Percentiles rank a stretch among this genome's conserved stretches.
Evolutionary conservation across 1,139 yeast genomes (phyloP).

Genomic region (Diutina neorugosa): DNA sequence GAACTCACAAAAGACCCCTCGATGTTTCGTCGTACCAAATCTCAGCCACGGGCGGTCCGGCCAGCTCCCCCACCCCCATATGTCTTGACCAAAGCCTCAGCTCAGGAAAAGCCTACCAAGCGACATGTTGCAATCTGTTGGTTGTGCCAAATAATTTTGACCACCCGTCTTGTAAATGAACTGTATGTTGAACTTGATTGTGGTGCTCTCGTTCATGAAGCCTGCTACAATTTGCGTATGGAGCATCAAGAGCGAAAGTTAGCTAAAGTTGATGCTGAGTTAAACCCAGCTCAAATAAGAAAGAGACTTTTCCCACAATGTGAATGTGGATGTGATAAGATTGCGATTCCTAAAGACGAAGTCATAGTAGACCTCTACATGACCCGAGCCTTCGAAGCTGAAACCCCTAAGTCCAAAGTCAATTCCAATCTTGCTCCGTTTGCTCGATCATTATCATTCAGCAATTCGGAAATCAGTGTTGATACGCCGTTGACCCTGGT

Average conservation of each 20-base stretch:
- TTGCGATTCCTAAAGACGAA: not conserved
- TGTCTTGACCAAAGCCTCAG: not conserved
- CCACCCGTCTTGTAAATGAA: not conserved
- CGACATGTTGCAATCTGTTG: not conserved
- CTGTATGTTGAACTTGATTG: not conserved
- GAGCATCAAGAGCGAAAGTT: not conserved
- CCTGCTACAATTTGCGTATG: not conserved
- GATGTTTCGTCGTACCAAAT: not conserved
- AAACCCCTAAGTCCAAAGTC: not conserved
- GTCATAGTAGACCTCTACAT: not conserved
- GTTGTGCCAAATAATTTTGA: not conserved
- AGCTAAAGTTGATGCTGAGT: not conserved
- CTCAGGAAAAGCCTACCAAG: not conserved
- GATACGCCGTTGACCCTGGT: not conserved
- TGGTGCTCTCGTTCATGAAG: not conserved
- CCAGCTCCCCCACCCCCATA: conserved; percentile 4
- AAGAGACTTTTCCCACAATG: not conserved
- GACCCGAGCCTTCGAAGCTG: not conserved
- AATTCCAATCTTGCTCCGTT: not conserved
- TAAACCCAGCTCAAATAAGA: not conserved
- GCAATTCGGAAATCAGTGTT: not conserved
- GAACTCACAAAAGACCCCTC: not conserved
- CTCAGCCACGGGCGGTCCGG: not conserved
- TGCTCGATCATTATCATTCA: not conserved
- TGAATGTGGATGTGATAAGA: not conserved